Evolutionary conservation across 2,329 filamentous ascomycete genomes (phyloP).

Genomic region (Didymellaceae sp.): DNA sequence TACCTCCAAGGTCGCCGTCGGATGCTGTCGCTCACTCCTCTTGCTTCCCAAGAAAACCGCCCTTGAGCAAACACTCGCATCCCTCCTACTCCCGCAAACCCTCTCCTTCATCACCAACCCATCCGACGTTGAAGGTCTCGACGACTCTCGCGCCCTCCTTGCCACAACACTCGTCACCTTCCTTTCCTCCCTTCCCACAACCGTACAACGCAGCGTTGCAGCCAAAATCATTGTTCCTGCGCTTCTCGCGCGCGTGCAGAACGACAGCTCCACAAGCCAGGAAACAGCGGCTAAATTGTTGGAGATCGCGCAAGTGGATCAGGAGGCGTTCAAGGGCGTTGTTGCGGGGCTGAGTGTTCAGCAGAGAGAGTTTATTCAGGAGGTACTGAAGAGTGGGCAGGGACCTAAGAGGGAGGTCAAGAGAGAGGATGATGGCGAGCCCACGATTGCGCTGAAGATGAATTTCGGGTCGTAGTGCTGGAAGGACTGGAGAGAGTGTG

Average conservation of each 20-base stretch:
- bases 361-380: constrained; percentile 80
- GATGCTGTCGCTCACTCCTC: constrained; percentile 85
- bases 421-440: constrained; percentile 63
- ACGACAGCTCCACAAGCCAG: constrained; percentile 61
- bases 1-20: constrained; percentile 88
- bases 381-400: constrained; percentile 71
- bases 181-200: constrained; percentile 55
- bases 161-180: constrained; percentile 79
- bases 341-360: constrained; percentile 73
- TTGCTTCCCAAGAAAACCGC: constrained; percentile 62
- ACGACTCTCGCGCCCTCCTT: constrained; percentile 73
- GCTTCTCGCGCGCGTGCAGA: constrained; percentile 73
- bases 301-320: constrained; percentile 80
- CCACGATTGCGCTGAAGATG: constrained; percentile 94
- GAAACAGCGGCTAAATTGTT: constrained; percentile 80
- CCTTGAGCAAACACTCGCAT: constrained; percentile 66
- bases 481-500: neutral
- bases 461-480: constrained; percentile 64
- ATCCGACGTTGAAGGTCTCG: constrained; percentile 75
- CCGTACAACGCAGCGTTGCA: constrained; percentile 57
- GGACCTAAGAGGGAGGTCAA: constrained; percentile 56
- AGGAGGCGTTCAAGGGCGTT: constrained; percentile 73
- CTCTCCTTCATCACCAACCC: constrained; percentile 74
- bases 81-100: constrained; percentile 76
- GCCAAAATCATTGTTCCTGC: constrained; percentile 80